These are phyloP conservation scores for Rhizopus sp. DNA, from an alignment of 371 early-diverging fungal genomes.

Conservation along the genomic window DNA sequence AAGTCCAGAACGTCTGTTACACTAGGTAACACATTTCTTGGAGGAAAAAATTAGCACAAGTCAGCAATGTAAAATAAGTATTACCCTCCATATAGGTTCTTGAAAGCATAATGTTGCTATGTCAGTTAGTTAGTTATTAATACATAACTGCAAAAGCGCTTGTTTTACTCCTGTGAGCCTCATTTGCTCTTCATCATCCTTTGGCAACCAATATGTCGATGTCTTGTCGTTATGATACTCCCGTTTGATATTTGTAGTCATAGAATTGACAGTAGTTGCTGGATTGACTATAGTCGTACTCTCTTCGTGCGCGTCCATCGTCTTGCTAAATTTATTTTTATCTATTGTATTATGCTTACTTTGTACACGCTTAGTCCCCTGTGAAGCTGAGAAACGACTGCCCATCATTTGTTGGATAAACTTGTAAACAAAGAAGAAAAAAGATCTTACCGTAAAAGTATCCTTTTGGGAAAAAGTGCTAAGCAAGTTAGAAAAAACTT, in stretches of 20 bases:
- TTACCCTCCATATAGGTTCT: constrained; percentile 20
- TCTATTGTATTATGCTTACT: too few relatives aligned
- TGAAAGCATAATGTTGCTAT: constrained; percentile 25
- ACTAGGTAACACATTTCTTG: constrained; percentile 12
- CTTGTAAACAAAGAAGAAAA: too few relatives aligned
- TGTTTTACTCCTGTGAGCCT: not conserved
- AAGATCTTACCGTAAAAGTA: too few relatives aligned
- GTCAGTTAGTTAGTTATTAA: not conserved
- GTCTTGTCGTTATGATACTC: not conserved
- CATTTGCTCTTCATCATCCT: not conserved
- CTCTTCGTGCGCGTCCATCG: too few relatives aligned
- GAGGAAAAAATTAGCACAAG: not conserved
- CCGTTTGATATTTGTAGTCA: not conserved
- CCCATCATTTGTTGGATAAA: too few relatives aligned
- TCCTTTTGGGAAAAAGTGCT: too few relatives aligned
- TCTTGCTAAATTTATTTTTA: too few relatives aligned
- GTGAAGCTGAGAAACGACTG: too few relatives aligned
- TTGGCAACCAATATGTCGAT: not conserved
- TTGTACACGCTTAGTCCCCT: too few relatives aligned
- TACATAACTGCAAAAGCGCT: not conserved
- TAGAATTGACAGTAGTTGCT: too few relatives aligned
- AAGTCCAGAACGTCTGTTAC: constrained; percentile 6
- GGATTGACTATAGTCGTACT: too few relatives aligned
- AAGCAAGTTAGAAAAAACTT: too few relatives aligned
- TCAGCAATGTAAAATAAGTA: not conserved